Evolutionary conservation across 306 rosid genomes (phyloP).

Genomic region (Casuarina glauca): DNA sequence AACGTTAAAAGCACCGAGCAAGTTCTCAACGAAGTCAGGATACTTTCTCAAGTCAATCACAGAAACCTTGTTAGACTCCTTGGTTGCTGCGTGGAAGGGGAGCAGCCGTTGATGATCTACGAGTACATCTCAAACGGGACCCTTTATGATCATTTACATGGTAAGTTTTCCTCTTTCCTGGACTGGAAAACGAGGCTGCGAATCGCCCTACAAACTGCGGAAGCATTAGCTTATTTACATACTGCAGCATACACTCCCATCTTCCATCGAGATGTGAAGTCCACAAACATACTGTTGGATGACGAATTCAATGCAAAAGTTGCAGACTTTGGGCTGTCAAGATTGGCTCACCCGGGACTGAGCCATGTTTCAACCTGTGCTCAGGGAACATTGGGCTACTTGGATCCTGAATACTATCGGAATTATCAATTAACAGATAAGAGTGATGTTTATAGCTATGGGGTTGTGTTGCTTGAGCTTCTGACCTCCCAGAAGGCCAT

Average conservation of each 20-base stretch:
- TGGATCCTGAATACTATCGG: conserved; percentile 91
- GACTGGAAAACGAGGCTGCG: conserved; percentile 85
- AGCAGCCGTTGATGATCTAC: conserved; percentile 86
- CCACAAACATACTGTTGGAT: conserved; percentile 82
- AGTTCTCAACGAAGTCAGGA: conserved; percentile 84
- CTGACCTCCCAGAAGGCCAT: conserved; percentile 82
- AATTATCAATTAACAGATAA: conserved; percentile 87
- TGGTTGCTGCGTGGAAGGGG: conserved; percentile 85
- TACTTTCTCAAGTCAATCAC: conserved; percentile 93
- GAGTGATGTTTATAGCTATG: conserved; percentile 95
- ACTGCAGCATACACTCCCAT: conserved; percentile 84
- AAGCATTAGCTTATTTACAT: conserved; percentile 85
- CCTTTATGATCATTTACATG: conserved; percentile 82
- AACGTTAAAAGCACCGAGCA: conserved; percentile 89
- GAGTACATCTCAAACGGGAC: conserved; percentile 95
- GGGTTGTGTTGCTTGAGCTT: conserved; percentile 86
- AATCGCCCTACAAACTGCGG: conserved; percentile 85
- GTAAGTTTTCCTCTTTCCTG: conserved; percentile 59
- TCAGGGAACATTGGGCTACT: conserved; percentile 92
- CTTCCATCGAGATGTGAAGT: conserved; percentile 95
- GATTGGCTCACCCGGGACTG: conserved; percentile 83
- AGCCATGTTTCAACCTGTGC: conserved; percentile 98
- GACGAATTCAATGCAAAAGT: conserved; percentile 71
- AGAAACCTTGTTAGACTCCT: conserved; percentile 80
- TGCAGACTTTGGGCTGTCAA: conserved; percentile 89